phyloP scores from a whole-genome alignment of 805 yeast genomes.

The Metschnikowia picachoensis region DNA sequence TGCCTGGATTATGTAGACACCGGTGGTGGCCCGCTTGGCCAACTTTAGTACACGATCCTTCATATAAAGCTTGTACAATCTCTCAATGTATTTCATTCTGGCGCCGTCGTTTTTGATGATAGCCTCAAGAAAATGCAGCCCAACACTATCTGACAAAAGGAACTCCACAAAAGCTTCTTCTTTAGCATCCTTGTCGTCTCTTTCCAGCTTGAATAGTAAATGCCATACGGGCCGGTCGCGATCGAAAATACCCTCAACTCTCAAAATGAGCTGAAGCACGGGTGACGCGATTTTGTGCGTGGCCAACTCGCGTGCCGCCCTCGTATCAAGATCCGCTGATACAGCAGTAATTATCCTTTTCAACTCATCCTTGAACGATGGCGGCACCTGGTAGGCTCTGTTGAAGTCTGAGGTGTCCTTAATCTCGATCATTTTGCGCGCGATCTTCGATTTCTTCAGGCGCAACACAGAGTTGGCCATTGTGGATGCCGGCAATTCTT shows the following conservation, averaged over 20 bases:
- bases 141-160: constrained; percentile 81
- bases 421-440: constrained; percentile 89
- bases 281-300: constrained; percentile 85
- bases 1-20: constrained; percentile 74
- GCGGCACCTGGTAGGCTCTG: constrained; percentile 64
- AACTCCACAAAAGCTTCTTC: constrained; percentile 84
- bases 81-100: constrained; percentile 63
- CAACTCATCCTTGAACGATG: constrained; percentile 59
- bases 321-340: constrained; percentile 32
- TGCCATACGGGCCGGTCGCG: constrained; percentile 71
- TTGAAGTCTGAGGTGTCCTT: constrained; percentile 72
- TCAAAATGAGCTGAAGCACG: constrained; percentile 71
- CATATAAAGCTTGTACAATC: constrained; percentile 71
- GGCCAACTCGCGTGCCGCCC: constrained; percentile 61
- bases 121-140: constrained; percentile 84
- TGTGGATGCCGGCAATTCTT: constrained; percentile 69
- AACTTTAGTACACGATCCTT: constrained; percentile 67
- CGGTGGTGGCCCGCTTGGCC: constrained; percentile 79
- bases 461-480: constrained; percentile 68
- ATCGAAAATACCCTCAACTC: constrained; percentile 77
- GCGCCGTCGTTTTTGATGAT: constrained; percentile 56
- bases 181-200: constrained; percentile 48
- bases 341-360: constrained; percentile 45
- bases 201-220: constrained; percentile 49
- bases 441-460: constrained; percentile 79